Evolutionary conservation across 352 stramenopile genomes (phyloP).

Genomic region (Globisporangium irregulare): DNA sequence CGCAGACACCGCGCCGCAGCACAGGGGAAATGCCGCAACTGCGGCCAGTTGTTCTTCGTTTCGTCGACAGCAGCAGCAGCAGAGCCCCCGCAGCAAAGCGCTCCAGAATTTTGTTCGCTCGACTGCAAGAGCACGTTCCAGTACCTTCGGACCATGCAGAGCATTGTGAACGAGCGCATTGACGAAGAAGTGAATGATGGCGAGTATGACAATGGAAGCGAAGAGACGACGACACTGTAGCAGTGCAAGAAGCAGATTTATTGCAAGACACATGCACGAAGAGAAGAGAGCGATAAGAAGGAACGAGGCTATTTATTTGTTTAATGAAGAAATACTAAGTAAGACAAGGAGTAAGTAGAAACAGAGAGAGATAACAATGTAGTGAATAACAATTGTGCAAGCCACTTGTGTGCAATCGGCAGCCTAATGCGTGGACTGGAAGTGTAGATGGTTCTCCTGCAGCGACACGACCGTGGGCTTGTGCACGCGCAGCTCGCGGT

Average conservation of each 20-base stretch:
- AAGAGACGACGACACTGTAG: not conserved
- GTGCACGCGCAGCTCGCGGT: conserved; percentile 37
- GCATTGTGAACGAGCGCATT: conserved; percentile 30
- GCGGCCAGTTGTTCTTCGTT: conserved; percentile 43
- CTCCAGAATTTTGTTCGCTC: conserved; percentile 45
- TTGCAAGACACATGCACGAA: not conserved
- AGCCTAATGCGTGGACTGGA: conserved; percentile 43
- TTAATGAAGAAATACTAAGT: not conserved
- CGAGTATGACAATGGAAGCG: not conserved
- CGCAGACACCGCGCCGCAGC: conserved; percentile 23
- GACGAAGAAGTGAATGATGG: conserved; percentile 3
- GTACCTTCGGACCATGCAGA: conserved; percentile 44
- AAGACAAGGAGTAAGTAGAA: conserved; percentile 5
- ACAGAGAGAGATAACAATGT: not conserved
- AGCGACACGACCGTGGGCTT: conserved; percentile 60
- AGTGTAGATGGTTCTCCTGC: conserved; percentile 56
- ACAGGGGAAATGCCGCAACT: conserved; percentile 54
- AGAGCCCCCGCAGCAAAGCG: conserved; percentile 9
- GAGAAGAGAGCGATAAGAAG: not conserved
- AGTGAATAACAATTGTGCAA: not conserved
- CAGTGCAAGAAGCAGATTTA: not conserved
- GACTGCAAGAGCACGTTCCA: conserved; percentile 65
- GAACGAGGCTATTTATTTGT: conserved; percentile 9
- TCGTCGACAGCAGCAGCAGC: conserved; percentile 17
- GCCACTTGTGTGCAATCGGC: not conserved